Evolutionary conservation across 2,329 filamentous ascomycete species (phyloP), one percentile per base, ranked within the genome.

Genomic region (Botrytis pseudocinerea): DNA sequence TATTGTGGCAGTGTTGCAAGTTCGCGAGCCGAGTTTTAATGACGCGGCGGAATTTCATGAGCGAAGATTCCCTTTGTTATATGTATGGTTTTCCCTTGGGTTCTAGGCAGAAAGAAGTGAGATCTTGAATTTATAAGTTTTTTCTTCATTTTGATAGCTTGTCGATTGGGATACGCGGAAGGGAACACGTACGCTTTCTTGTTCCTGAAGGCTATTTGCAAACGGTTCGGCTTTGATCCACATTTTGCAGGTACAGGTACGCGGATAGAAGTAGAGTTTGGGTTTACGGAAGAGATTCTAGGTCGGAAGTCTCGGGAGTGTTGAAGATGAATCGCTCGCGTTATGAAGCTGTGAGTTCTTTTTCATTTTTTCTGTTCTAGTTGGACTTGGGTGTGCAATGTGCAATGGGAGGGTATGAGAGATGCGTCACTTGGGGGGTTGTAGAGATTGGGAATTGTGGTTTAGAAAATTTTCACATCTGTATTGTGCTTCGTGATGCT

Each of bases 281-380:
- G 28, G 40, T 61, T 8, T 28, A 57, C 2, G 57, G 10, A 44
- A 32, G 16, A 40, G 32, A 18, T 51, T 40, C 8, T 22, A 22
- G 8, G 16, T n/a, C 14, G 14, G 51, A 8, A 46, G 7, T 35
- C 22, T 32, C 2, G 62, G 42, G n/a, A 46, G 38, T 14, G 42
- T 42, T n/a, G 28, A 59, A 62, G 40, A 79, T 79, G 78, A 78
- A 64, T 75, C 74, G 77, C 4, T 69, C 75, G 57, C 73, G 77
- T 51, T 79, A 79, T 68, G 77, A 79, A 64, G 70, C 75, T 9
- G 78, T 79, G 73, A 71, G 77, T 76, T 51, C 10, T 40, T 35
- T 2, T 32, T 60, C 32, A 2, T 28, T 71, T 28, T 22, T 42
- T 65, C 59, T 14, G 7, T 25, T 20, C 20, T 35, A 1, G 25